Percentiles rank a stretch among this genome's conserved stretches.
These are phyloP conservation scores for Nakataea oryzae DNA, from an alignment of 2,329 filamentous ascomycete species.

Conservation along the genomic window DNA sequence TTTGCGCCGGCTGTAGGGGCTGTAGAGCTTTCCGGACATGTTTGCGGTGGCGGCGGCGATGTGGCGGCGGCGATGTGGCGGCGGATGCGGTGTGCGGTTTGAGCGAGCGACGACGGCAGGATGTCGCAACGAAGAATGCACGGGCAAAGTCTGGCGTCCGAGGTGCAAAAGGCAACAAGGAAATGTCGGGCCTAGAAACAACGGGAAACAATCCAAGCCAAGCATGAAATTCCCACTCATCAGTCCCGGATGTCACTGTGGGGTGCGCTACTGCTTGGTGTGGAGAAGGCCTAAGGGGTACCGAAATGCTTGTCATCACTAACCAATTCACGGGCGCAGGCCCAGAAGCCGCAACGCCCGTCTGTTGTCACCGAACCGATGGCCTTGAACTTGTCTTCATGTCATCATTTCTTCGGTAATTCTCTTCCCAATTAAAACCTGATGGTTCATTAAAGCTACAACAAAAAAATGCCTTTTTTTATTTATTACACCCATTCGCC, in stretches of 20 bases:
- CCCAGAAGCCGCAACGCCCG: too few relatives aligned
- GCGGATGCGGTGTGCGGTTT: not conserved
- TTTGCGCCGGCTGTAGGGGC: conserved; percentile 10
- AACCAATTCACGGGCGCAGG: too few relatives aligned
- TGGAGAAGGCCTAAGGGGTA: not conserved
- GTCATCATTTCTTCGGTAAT: not conserved
- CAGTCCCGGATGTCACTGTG: not conserved
- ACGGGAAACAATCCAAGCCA: not conserved
- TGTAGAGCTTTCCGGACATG: conserved; percentile 6
- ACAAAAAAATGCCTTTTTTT: too few relatives aligned
- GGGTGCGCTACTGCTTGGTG: not conserved
- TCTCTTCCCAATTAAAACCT: too few relatives aligned
- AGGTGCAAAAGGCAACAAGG: not conserved
- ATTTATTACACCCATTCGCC: too few relatives aligned
- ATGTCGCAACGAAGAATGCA: not conserved
- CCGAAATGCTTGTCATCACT: not conserved
- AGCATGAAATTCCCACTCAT: too few relatives aligned
- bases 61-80: not conserved
- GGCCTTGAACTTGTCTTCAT: not conserved
- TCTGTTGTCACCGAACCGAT: too few relatives aligned
- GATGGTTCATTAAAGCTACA: not conserved
- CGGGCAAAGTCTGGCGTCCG: not conserved
- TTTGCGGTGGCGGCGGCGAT: too few relatives aligned
- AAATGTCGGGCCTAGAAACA: too few relatives aligned
- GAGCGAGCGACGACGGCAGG: too few relatives aligned